Evolutionary conservation across 805 yeast species (phyloP).

Genomic region (Teunomyces aglyptinius): DNA sequence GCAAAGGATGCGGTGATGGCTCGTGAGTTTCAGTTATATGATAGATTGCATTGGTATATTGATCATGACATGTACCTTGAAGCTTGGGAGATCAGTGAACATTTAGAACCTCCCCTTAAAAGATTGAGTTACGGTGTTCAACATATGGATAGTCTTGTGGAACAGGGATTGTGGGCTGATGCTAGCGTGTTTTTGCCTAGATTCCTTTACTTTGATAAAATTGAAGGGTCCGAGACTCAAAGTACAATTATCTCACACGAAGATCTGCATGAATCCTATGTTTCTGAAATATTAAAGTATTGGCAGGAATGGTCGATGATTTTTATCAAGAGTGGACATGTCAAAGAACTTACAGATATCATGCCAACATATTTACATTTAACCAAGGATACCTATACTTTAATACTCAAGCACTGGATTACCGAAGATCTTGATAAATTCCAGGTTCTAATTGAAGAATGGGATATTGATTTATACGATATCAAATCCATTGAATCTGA

Average conservation of each 20-base stretch:
- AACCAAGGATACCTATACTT: conserved; percentile 25
- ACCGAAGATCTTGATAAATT: conserved; percentile 29
- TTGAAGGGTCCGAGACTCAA: conserved; percentile 27
- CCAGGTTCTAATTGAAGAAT: conserved; percentile 42
- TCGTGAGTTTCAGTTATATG: conserved; percentile 64
- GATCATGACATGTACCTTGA: conserved; percentile 52
- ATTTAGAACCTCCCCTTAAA: conserved; percentile 48
- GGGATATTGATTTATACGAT: conserved; percentile 60
- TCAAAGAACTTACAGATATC: conserved; percentile 44
- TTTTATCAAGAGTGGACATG: conserved; percentile 49
- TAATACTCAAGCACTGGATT: conserved; percentile 53
- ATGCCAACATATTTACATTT: conserved; percentile 52
- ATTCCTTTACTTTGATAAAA: conserved; percentile 17
- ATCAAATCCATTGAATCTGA: conserved; percentile 38
- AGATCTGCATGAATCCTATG: conserved; percentile 14
- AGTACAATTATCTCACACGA: conserved; percentile 25
- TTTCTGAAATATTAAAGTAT: conserved; percentile 29
- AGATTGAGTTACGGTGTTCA: conserved; percentile 60
- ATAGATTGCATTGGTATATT: conserved; percentile 71
- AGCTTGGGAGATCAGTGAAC: conserved; percentile 78
- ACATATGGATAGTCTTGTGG: conserved; percentile 46
- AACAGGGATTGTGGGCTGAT: conserved; percentile 49
- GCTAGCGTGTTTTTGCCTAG: conserved; percentile 50
- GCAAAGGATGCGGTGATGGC: conserved; percentile 81
- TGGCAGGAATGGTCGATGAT: conserved; percentile 68